Conservation (phyloP, 2,329 filamentous ascomycete genomes). For the Arthrobotrys conoides region DNA sequence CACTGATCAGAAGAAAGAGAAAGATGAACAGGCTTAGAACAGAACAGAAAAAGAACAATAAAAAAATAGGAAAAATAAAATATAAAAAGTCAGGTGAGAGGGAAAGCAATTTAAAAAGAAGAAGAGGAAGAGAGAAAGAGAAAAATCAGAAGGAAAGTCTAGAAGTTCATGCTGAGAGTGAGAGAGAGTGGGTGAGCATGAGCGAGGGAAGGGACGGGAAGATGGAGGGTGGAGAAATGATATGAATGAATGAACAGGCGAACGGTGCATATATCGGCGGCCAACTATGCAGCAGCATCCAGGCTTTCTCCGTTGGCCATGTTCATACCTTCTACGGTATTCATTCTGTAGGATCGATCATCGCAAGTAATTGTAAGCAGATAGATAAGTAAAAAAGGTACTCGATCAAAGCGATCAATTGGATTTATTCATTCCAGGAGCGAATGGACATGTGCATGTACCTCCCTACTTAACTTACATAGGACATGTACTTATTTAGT, state of each 20-base stretch:
- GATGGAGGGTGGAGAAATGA: constrained; percentile 31
- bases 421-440: constrained; percentile 18
- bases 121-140: background rate
- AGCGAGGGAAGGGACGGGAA: background rate
- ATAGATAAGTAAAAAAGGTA: too few relatives aligned
- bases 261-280: constrained; percentile 58
- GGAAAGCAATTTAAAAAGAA: constrained; percentile 25
- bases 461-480: background rate
- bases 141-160: constrained; percentile 6
- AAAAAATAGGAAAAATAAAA: background rate
- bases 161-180: constrained; percentile 10
- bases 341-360: constrained; percentile 39
- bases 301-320: constrained; percentile 27
- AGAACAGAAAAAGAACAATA: too few relatives aligned
- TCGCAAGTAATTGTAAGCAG: background rate
- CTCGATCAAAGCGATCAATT: constrained; percentile 20
- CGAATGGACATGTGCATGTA: constrained; percentile 11
- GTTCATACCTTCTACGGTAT: background rate
- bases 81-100: constrained; percentile 17
- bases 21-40: too few relatives aligned
- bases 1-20: too few relatives aligned
- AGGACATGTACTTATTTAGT: background rate
- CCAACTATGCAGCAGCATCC: constrained; percentile 44
- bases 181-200: background rate
- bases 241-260: constrained; percentile 33